Conservation (phyloP, 2,329 filamentous ascomycete species). For the Colletotrichum orbiculare region DNA sequence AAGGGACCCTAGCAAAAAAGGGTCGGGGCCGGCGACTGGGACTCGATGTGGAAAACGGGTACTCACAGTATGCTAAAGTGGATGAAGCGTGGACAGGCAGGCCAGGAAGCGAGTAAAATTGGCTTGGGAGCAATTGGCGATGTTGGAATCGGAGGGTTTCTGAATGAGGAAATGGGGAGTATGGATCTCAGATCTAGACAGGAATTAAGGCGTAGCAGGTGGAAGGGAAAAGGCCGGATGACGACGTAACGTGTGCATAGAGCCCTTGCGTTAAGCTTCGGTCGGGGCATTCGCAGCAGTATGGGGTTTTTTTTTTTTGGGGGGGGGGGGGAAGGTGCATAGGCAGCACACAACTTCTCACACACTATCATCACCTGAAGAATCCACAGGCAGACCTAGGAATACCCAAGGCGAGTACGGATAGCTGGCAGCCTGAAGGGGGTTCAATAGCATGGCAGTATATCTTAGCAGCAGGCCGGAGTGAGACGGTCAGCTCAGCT, state of each 20-base stretch:
- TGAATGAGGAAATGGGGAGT: constrained; percentile 20
- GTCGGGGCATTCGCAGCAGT: constrained; percentile 24
- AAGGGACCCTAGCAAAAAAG: neutral
- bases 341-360: constrained; percentile 2
- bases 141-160: constrained; percentile 27
- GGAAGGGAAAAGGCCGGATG: constrained; percentile 35
- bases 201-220: constrained; percentile 35
- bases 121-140: constrained; percentile 27
- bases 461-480: no score
- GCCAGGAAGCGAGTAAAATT: neutral
- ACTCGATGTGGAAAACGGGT: constrained; percentile 11
- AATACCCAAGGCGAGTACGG: no score
- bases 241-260: constrained; percentile 39
- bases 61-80: constrained; percentile 19
- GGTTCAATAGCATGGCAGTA: no score
- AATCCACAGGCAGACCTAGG: no score
- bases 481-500: no score
- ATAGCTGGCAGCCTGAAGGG: no score
- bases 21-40: neutral
- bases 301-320: constrained; percentile 9
- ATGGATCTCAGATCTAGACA: constrained; percentile 31
- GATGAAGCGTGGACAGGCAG: constrained; percentile 6
- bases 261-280: constrained; percentile 37
- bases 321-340: constrained; percentile 5
- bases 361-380: no score